These are phyloP conservation scores for Pythium aquatile DNA, from an alignment of 352 stramenopile species.

Conservation along the genomic window DNA sequence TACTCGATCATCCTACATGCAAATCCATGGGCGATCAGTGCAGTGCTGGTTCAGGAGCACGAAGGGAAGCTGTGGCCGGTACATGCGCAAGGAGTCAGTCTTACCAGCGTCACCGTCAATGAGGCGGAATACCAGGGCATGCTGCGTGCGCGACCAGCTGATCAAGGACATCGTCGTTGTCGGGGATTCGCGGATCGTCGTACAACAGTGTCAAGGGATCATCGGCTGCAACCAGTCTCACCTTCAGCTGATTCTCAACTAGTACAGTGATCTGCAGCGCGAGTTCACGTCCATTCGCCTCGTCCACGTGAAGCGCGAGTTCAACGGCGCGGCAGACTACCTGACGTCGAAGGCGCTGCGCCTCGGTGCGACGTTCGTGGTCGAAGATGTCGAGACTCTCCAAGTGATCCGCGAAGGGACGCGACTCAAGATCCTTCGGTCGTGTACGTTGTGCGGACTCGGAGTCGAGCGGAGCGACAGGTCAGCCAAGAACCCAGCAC, in stretches of 20 bases:
- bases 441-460: too few relatives aligned
- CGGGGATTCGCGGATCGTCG: slow-evolving; percentile 16
- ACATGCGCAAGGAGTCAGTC: not conserved
- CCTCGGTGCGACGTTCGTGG: not conserved
- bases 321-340: slow-evolving; percentile 8
- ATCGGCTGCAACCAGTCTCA: slow-evolving; percentile 19
- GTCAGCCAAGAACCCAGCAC: too few relatives aligned
- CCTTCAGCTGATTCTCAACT: slow-evolving; percentile 3
- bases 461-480: too few relatives aligned
- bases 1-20: too few relatives aligned
- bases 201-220: slow-evolving; percentile 10
- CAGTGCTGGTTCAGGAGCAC: too few relatives aligned
- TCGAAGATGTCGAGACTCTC: not conserved
- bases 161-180: not conserved
- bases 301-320: slow-evolving; percentile 10
- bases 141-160: not conserved
- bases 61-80: not conserved
- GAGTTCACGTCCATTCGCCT: not conserved
- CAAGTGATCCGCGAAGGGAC: too few relatives aligned
- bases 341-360: not conserved
- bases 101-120: slow-evolving; percentile 14
- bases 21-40: too few relatives aligned
- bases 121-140: slow-evolving; percentile 19
- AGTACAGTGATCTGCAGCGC: not conserved
- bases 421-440: too few relatives aligned